Conservation (phyloP, 208 protist species). For the Phytomonas sp. region DNA sequence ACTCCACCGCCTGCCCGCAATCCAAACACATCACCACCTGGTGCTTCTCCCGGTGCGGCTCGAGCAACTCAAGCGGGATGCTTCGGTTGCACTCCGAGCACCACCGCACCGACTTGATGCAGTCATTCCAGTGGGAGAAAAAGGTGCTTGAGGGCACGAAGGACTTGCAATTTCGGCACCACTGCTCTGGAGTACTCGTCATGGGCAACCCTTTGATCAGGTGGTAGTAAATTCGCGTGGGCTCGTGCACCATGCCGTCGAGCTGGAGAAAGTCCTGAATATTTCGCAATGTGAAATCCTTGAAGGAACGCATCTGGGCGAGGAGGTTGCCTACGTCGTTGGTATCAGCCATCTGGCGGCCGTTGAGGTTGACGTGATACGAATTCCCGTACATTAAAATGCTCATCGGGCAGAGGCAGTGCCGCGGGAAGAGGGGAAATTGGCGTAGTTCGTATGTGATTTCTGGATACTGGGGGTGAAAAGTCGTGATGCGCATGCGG, state of each 20-base stretch:
- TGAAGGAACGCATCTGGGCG: conserved; percentile 63
- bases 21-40: conserved; percentile 87
- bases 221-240: conserved; percentile 86
- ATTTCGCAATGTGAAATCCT: conserved; percentile 77
- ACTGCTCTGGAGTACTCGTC: conserved; percentile 51
- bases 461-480: conserved; percentile 73
- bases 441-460: conserved; percentile 69
- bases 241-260: conserved; percentile 87
- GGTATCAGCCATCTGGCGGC: conserved; percentile 75
- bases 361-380: conserved; percentile 66
- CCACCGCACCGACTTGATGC: conserved; percentile 77
- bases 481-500: conserved; percentile 55
- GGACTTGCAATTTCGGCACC: conserved; percentile 88
- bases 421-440: conserved; percentile 77
- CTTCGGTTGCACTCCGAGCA: conserved; percentile 74
- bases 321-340: conserved; percentile 86
- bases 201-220: conserved; percentile 38
- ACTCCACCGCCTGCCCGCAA: conserved; percentile 80
- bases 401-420: conserved; percentile 53
- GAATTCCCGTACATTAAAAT: conserved; percentile 40
- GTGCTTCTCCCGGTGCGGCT: conserved; percentile 84
- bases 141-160: conserved; percentile 61
- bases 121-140: conserved; percentile 67
- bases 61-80: conserved; percentile 68
- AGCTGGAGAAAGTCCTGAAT: conserved; percentile 56